These are phyloP conservation scores for Cinchona pubescens DNA, from an alignment of 257 asterid genomes.

Conservation along the genomic window DNA sequence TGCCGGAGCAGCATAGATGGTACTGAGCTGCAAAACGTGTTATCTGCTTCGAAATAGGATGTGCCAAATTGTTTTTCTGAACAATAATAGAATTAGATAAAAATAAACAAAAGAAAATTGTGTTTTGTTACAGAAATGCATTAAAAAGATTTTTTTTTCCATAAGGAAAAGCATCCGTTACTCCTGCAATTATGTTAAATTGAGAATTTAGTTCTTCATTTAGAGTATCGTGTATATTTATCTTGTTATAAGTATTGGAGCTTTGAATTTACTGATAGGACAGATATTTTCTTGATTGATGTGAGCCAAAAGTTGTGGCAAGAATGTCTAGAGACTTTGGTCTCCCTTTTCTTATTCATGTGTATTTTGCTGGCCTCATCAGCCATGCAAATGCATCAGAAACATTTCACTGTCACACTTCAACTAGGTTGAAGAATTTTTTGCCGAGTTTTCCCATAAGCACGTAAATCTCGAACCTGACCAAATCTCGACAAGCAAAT, in stretches of 20 bases:
- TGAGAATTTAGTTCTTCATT: not conserved
- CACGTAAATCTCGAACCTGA: not conserved
- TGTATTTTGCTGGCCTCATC: not conserved
- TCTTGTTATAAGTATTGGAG: not conserved
- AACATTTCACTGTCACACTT: not conserved
- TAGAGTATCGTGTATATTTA: not conserved
- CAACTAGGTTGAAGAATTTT: not conserved
- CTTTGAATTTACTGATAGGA: not conserved
- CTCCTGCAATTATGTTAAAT: not conserved
- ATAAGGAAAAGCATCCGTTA: not conserved
- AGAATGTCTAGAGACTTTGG: not conserved
- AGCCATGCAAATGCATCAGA: not conserved
- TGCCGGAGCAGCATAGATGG: constrained; percentile 6
- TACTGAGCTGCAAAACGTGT: constrained; percentile 17
- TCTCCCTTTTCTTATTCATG: not conserved
- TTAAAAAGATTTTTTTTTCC: not conserved
- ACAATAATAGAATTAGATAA: constrained; percentile 9
- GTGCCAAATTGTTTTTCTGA: constrained; percentile 1
- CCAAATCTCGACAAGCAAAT: not conserved
- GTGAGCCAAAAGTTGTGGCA: not conserved
- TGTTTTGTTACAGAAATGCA: constrained; percentile 10
- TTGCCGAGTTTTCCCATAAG: not conserved
- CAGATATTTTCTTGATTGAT: not conserved
- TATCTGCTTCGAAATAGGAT: constrained; percentile 25
- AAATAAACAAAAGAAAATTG: not conserved